Conservation (phyloP, 2,329 filamentous ascomycete genomes). For the Penicillium hesseltinei region DNA sequence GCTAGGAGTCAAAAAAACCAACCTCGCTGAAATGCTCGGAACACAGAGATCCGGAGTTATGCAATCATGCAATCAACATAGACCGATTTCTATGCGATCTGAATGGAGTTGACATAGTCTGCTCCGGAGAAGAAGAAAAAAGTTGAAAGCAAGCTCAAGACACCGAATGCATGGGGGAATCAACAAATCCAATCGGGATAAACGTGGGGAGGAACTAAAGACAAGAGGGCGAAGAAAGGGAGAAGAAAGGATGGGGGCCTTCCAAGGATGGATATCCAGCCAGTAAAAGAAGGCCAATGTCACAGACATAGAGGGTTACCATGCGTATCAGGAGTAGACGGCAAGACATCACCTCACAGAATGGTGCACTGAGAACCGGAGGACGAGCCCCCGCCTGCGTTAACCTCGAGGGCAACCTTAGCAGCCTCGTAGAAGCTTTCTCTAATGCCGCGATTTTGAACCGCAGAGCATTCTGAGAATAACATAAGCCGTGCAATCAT, state of each 20-base stretch:
- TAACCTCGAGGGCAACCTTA: slow-evolving; percentile 72
- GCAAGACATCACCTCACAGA: slow-evolving; percentile 22
- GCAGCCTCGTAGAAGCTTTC: slow-evolving; percentile 98
- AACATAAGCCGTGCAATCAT: not conserved
- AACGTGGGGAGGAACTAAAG: not conserved
- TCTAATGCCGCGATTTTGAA: slow-evolving; percentile 96
- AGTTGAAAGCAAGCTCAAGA: slow-evolving; percentile 9
- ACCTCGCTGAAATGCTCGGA: slow-evolving; percentile 25
- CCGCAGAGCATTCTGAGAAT: slow-evolving; percentile 82
- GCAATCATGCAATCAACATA: slow-evolving; percentile 5
- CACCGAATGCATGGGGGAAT: slow-evolving; percentile 24
- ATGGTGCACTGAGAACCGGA: slow-evolving; percentile 38
- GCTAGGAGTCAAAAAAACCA: slow-evolving; percentile 14
- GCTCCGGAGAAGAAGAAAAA: slow-evolving; percentile 7
- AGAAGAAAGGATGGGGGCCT: not conserved
- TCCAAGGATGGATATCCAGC: not conserved
- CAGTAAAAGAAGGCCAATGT: not conserved
- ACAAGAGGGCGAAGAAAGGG: slow-evolving; percentile 6
- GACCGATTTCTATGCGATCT: not conserved
- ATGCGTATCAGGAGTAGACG: not conserved
- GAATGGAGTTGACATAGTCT: not conserved
- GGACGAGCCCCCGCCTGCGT: slow-evolving; percentile 37
- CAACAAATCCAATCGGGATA: slow-evolving; percentile 10
- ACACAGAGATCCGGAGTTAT: slow-evolving; percentile 15
- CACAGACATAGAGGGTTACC: not conserved